Evolutionary conservation across 2,329 filamentous ascomycete genomes (phyloP), one percentile per base, ranked within the genome.

Genomic region (Fusarium tjaetaba): DNA sequence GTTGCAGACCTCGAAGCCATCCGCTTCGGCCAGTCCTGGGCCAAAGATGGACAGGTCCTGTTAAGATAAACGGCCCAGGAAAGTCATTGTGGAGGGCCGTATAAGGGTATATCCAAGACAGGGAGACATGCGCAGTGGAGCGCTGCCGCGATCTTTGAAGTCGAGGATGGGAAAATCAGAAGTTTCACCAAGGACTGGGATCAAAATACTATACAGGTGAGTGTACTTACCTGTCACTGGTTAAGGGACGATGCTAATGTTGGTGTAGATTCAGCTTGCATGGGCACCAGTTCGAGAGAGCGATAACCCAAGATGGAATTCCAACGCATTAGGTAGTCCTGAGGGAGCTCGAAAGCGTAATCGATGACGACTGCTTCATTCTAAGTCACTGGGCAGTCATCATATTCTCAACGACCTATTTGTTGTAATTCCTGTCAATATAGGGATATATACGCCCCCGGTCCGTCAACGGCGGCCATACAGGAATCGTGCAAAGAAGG

Each of bases 21-120:
- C 24, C 68, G 74, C 15, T 76, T 76, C 46, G 74, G 76, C 39
- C 72, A 77, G 62, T 55, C 71, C 5, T 77, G 72, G 75, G 74
- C 72, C 22, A 78, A 76, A 46, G 69, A 71, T 20, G 74, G 74
- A 4, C 72, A 76, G 45, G 74, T 76, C 36, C 66, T 76, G 32
- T 70, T 76, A 48, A 65, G 76, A n/a, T 77, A 77, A 41, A 75
- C 70, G 14, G 74, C 74, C 2, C 70, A 75, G 56, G 74, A 76
- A 15, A 76, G 71, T 52, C 76, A 78, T 46, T 43, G 55, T 15
- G 72, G 76, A 10, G 60, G 72, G 64, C 74, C 76, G 15, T 78
- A 77, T 65, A 76, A 75, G 48, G 75, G 65, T 15, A 77, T 77
- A 32, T 42, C 42, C 20, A 69, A 65, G 38, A 75, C 71, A 39